These are phyloP conservation scores for Rhazya stricta DNA, from an alignment of 257 asterid genomes.

Conservation along the genomic window DNA sequence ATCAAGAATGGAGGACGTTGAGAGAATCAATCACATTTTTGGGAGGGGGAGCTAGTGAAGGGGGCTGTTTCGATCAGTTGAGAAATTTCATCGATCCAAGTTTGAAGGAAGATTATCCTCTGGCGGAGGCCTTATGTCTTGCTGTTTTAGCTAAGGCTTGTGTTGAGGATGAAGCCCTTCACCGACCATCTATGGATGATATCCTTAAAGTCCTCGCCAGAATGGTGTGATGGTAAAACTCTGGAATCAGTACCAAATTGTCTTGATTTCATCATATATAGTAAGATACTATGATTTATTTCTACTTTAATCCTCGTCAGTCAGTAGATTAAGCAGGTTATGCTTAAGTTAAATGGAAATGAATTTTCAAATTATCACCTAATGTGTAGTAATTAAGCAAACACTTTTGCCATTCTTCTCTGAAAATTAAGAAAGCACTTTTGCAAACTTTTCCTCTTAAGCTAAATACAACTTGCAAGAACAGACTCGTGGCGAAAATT, in stretches of 20 bases:
- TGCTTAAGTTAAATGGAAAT: neutral
- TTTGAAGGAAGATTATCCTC: conserved; percentile 59
- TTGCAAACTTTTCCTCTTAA: too few species aligned
- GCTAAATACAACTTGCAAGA: too few species aligned
- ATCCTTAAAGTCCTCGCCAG: conserved; percentile 70
- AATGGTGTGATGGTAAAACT: conserved; percentile 42
- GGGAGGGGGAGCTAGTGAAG: conserved; percentile 44
- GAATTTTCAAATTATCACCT: neutral
- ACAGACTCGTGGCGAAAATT: too few species aligned
- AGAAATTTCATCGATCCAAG: conserved; percentile 57
- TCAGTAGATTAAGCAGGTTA: neutral
- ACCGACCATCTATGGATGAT: conserved; percentile 73
- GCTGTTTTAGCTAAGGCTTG: conserved; percentile 78
- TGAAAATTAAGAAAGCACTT: too few species aligned
- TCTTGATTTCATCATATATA: neutral
- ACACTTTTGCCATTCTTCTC: neutral
- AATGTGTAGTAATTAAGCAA: neutral
- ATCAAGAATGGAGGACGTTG: conserved; percentile 33
- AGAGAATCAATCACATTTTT: conserved; percentile 40
- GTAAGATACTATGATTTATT: neutral
- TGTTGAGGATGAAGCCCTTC: conserved; percentile 60
- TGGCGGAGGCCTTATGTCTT: conserved; percentile 69
- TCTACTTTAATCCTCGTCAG: neutral
- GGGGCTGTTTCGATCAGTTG: conserved; percentile 64
- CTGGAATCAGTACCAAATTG: neutral